Evolutionary conservation across 2,329 filamentous ascomycete species (phyloP).

Genomic region (Chaetomium olivaceum): DNA sequence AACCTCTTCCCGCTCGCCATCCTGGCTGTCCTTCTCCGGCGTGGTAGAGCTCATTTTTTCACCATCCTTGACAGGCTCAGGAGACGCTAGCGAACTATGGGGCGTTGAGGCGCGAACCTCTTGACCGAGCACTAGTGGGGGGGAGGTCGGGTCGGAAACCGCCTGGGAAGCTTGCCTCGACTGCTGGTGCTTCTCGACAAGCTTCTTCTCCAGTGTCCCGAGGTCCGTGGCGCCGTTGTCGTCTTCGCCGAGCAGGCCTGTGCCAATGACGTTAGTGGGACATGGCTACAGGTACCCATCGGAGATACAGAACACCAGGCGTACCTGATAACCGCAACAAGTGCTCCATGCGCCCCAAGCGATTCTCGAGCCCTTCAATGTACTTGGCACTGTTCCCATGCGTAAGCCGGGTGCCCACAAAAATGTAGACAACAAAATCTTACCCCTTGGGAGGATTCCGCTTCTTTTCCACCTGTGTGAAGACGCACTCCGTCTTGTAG

Average conservation of each 20-base stretch:
- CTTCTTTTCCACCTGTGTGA: constrained; percentile 99
- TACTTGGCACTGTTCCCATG: constrained; percentile 75
- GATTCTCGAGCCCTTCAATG: constrained; percentile 93
- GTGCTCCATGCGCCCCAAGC: constrained; percentile 93
- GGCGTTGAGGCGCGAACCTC: constrained; percentile 50
- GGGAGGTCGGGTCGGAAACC: constrained; percentile 54
- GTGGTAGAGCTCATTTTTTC: constrained; percentile 45
- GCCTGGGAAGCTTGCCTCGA: constrained; percentile 53
- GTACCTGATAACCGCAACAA: constrained; percentile 77
- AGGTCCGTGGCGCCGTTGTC: constrained; percentile 85
- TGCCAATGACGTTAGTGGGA: constrained; percentile 33
- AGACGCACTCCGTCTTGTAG: constrained; percentile 96
- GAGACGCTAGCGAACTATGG: constrained; percentile 57
- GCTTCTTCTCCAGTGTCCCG: constrained; percentile 79
- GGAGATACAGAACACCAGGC: not conserved
- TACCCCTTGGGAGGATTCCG: constrained; percentile 95
- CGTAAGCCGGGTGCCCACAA: constrained; percentile 21
- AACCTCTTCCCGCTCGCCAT: constrained; percentile 72
- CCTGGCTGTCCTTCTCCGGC: constrained; percentile 43
- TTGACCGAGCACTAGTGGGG: constrained; percentile 47
- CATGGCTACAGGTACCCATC: not conserved
- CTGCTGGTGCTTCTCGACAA: constrained; percentile 58
- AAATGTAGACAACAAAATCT: constrained; percentile 34
- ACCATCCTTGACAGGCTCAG: constrained; percentile 46
- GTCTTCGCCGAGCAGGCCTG: constrained; percentile 78